A percentile compares a stretch with the other conserved stretches of the same genome.
Evolutionary conservation across 2,329 filamentous ascomycete species (phyloP).

Genomic region (Aspergillus vadensis): DNA sequence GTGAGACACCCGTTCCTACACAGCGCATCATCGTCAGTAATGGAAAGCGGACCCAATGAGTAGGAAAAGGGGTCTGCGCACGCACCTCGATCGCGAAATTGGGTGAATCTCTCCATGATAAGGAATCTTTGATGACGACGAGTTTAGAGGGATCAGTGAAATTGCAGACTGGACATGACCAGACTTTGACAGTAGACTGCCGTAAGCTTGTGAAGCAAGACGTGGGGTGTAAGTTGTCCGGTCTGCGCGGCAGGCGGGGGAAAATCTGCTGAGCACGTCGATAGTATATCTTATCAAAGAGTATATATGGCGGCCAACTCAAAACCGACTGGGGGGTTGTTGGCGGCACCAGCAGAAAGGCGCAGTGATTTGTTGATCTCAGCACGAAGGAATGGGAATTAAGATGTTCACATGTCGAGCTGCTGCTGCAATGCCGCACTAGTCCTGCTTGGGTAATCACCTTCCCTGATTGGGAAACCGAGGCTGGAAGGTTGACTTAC

Average conservation of each 20-base stretch:
- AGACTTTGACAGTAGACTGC: background rate
- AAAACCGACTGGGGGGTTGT: too few species aligned
- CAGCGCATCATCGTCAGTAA: conserved; percentile 6
- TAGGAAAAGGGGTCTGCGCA: conserved; percentile 36
- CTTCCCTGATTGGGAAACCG: background rate
- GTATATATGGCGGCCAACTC: too few species aligned
- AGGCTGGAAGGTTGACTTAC: background rate
- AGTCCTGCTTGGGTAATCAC: background rate
- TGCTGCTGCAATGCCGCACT: background rate
- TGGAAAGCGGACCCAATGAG: background rate
- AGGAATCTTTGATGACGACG: background rate
- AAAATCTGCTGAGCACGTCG: too few species aligned
- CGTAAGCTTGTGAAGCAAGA: background rate
- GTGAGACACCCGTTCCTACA: conserved; percentile 89
- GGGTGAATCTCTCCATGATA: conserved; percentile 89
- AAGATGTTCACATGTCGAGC: background rate
- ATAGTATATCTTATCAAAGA: too few species aligned
- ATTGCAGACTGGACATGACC: background rate
- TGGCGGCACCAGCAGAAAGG: background rate
- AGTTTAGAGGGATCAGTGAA: background rate
- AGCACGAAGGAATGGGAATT: background rate
- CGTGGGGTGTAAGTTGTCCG: background rate
- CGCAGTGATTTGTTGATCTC: background rate
- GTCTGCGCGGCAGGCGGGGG: background rate
- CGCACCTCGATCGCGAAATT: conserved; percentile 88